Evolutionary conservation across 352 stramenopile species (phyloP).

Genomic region (Phytophthora chlamydospora): DNA sequence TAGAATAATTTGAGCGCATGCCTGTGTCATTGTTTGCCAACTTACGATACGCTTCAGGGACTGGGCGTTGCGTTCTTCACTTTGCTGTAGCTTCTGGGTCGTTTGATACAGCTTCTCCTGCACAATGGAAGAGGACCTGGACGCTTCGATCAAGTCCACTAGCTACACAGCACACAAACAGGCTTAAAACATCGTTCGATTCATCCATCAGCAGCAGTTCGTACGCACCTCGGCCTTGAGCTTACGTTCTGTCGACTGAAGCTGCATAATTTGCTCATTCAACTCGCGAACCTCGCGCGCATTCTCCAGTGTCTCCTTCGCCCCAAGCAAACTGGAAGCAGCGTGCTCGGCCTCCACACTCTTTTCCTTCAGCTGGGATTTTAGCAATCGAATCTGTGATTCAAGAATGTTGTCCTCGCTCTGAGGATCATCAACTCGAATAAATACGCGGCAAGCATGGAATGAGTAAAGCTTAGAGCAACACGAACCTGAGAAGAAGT

Average conservation of each 20-base stretch:
- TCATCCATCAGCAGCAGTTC: not conserved
- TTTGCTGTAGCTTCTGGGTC: constrained; percentile 57
- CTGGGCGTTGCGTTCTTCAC: constrained; percentile 55
- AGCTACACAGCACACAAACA: constrained; percentile 39
- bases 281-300: constrained; percentile 55
- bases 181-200: not conserved
- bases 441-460: constrained; percentile 27
- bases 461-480: not conserved
- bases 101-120: constrained; percentile 69
- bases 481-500: constrained; percentile 44
- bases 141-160: constrained; percentile 71
- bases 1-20: constrained; percentile 5
- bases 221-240: constrained; percentile 71
- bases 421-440: constrained; percentile 39
- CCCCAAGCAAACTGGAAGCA: constrained; percentile 50
- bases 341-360: constrained; percentile 53
- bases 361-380: constrained; percentile 71
- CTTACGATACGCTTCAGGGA: constrained; percentile 59
- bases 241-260: constrained; percentile 66
- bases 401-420: constrained; percentile 63
- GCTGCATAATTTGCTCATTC: constrained; percentile 64
- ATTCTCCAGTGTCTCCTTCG: constrained; percentile 53
- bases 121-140: constrained; percentile 59
- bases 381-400: constrained; percentile 71
- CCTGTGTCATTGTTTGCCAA: not conserved